A percentile compares a stretch with the other conserved stretches of the same genome.
Evolutionary conservation across 2,329 filamentous ascomycete genomes (phyloP).

Genomic region (Fusarium piperis): DNA sequence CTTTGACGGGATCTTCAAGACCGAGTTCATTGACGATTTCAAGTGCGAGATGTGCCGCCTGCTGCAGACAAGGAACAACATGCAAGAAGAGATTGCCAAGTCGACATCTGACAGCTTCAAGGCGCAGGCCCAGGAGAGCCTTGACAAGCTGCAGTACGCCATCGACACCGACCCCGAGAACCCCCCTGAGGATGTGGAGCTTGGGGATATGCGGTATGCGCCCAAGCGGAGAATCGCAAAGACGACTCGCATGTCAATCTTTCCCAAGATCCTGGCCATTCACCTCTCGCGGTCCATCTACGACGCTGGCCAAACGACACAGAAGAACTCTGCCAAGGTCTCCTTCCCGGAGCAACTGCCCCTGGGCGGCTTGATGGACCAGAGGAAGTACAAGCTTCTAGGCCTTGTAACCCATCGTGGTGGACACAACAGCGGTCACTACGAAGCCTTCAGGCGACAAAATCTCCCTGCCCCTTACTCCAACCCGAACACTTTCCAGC

Average conservation of each 20-base stretch:
- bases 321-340: conserved; percentile 95
- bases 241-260: conserved; percentile 85
- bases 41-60: conserved; percentile 93
- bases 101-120: conserved; percentile 63
- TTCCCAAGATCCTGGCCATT: conserved; percentile 89
- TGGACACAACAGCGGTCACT: conserved; percentile 95
- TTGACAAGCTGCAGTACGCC: conserved; percentile 73
- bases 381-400: conserved; percentile 83
- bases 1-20: conserved; percentile 93
- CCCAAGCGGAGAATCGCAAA: conserved; percentile 87
- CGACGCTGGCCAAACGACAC: conserved; percentile 77
- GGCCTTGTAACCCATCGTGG: conserved; percentile 94
- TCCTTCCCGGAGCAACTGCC: conserved; percentile 88
- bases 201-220: conserved; percentile 78
- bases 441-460: conserved; percentile 94
- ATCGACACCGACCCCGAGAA: conserved; percentile 85
- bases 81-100: conserved; percentile 67
- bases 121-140: conserved; percentile 63
- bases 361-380: conserved; percentile 80
- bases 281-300: conserved; percentile 95
- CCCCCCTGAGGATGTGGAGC: conserved; percentile 73
- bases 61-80: conserved; percentile 76
- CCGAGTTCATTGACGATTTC: conserved; percentile 96
- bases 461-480: conserved; percentile 81
- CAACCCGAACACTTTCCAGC: conserved; percentile 82